phyloP scores from a whole-genome alignment of 495 filamentous ascomycete species.

The Evernia prunastri region DNA sequence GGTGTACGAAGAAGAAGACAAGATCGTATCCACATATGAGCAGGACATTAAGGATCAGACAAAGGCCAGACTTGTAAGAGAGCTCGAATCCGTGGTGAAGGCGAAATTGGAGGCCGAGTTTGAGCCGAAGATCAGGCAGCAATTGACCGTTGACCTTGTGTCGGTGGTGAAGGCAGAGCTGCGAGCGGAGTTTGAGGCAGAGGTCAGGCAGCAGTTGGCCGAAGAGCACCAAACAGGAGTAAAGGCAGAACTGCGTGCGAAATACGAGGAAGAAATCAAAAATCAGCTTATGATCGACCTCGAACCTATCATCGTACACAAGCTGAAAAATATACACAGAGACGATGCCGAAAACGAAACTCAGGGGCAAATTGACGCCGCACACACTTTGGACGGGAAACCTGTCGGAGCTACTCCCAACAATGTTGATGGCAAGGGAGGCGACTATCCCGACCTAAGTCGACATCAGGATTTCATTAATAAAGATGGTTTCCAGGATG shows the following conservation, averaged over 20 bases:
- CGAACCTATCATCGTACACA: background rate
- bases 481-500: background rate
- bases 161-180: slow-evolving; percentile 1
- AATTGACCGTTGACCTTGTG: background rate
- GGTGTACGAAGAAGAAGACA: slow-evolving; percentile 12
- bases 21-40: slow-evolving; percentile 6
- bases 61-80: slow-evolving; percentile 3
- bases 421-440: background rate
- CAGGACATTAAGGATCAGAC: slow-evolving; percentile 5
- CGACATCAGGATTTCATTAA: background rate
- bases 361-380: background rate
- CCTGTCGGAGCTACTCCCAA: background rate
- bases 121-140: background rate
- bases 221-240: background rate
- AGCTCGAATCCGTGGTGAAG: slow-evolving; percentile 8
- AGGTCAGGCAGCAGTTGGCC: background rate
- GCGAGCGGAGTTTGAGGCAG: background rate
- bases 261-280: background rate
- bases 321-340: background rate
- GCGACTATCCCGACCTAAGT: background rate
- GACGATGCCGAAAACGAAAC: background rate
- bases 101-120: slow-evolving; percentile 12
- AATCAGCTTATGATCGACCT: background rate
- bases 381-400: background rate
- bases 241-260: background rate